Conservation (phyloP, 2,329 filamentous ascomycete genomes). For the Aspergillus sp. region DNA sequence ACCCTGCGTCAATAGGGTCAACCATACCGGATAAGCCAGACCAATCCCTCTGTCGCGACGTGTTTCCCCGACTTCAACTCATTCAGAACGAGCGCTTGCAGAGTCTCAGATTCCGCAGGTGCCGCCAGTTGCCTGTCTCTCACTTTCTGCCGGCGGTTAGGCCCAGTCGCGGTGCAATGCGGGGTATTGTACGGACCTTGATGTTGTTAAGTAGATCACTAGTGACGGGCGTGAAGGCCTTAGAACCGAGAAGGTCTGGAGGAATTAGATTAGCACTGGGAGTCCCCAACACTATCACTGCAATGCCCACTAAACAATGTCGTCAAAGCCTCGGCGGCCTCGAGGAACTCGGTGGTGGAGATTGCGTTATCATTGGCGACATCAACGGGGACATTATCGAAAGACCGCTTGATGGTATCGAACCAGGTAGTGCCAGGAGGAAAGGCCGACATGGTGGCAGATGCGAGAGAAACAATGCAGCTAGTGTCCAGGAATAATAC, state of each 20-base stretch:
- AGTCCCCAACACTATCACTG: background rate
- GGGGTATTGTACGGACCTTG: conserved; percentile 50
- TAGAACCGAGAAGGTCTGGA: conserved; percentile 51
- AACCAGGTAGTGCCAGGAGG: conserved; percentile 70
- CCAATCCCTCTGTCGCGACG: conserved; percentile 73
- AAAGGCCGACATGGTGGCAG: conserved; percentile 22
- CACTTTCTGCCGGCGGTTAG: conserved; percentile 59
- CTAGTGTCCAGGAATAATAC: conserved; percentile 4
- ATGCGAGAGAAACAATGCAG: conserved; percentile 6
- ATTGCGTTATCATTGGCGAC: conserved; percentile 66
- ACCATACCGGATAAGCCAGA: conserved; percentile 79
- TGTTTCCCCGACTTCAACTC: conserved; percentile 88
- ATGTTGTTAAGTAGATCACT: conserved; percentile 84
- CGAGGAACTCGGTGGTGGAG: conserved; percentile 76
- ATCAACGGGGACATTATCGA: conserved; percentile 71
- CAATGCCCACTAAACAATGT: conserved; percentile 64
- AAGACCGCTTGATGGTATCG: conserved; percentile 74
- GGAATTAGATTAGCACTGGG: conserved; percentile 1
- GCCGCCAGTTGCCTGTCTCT: conserved; percentile 70
- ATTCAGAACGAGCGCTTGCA: conserved; percentile 76
- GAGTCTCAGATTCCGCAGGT: conserved; percentile 66
- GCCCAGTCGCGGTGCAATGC: background rate
- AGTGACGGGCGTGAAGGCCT: conserved; percentile 85
- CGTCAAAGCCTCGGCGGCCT: conserved; percentile 77
- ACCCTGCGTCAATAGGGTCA: too few relatives aligned